These are phyloP conservation scores for Pleurotus citrinopileatus DNA, from an alignment of 768 basidiomycete genomes.

Conservation along the genomic window DNA sequence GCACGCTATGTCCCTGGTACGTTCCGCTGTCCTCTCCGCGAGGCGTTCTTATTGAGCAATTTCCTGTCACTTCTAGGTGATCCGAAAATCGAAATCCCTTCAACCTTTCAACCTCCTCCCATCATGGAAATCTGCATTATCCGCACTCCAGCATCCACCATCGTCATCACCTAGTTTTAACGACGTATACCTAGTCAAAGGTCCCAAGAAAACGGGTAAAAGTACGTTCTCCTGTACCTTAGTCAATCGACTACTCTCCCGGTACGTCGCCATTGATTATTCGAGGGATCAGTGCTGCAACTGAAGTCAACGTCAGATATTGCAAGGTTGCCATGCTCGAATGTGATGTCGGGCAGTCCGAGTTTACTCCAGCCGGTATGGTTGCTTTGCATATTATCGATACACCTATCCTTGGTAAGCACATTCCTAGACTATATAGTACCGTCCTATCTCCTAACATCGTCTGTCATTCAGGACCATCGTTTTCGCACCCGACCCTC, in stretches of 20 bases:
- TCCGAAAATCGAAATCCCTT: conserved; percentile 33
- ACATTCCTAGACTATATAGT: background rate
- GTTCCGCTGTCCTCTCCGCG: conserved; percentile 13
- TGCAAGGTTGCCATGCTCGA: conserved; percentile 87
- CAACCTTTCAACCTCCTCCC: conserved; percentile 33
- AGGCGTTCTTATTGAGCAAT: background rate
- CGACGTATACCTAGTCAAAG: conserved; percentile 66
- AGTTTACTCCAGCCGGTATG: conserved; percentile 86
- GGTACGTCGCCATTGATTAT: conserved; percentile 35
- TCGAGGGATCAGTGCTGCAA: background rate
- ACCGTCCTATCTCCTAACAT: background rate
- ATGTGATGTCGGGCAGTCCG: conserved; percentile 91
- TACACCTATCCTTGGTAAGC: conserved; percentile 64
- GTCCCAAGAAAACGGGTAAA: conserved; percentile 87
- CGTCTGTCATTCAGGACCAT: conserved; percentile 54
- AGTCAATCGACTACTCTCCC: conserved; percentile 61
- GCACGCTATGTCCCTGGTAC: conserved; percentile 46
- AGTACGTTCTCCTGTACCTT: conserved; percentile 81
- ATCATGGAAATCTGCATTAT: conserved; percentile 37
- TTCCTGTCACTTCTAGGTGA: conserved; percentile 29
- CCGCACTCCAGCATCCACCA: conserved; percentile 11
- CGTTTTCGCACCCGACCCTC: conserved; percentile 79
- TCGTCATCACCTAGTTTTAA: background rate
- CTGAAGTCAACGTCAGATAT: conserved; percentile 45
- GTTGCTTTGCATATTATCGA: conserved; percentile 77